Base-by-base conservation (phyloP, 2,329 filamentous ascomycete genomes). In the Clarireedia monteithiana region DNA sequence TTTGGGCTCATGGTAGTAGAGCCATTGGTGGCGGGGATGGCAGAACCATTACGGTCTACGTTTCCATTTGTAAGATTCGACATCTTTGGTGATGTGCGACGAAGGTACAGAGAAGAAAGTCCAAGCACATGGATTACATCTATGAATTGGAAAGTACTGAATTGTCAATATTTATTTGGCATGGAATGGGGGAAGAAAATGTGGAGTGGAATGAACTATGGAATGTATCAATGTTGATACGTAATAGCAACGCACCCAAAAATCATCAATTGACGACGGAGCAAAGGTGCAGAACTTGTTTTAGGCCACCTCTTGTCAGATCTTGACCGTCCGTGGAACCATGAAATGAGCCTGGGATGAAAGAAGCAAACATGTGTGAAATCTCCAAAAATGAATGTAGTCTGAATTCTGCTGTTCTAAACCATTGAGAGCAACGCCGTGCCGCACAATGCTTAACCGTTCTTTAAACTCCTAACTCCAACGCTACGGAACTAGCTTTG, bases 121-220 rank as follows among this genome's bases (percentile, higher is more conserved):
- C 20, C 15, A 44, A 24, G 9, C 39, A 12, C 12, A 42, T 24
- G 20, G 36, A 17, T n/a, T 39, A 14, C 10, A 44, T 50, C 30
- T 49, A 55, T 42, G n/a, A 26, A 34, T 38, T 9, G 6, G 2
- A 10, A 24, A 26, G 30, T 2, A n/a, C 40, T 14, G n/a, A n/a
- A 2, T 17, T 40, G 26, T 55, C 36, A 55, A 50, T 55, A 42
- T 50, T 55, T 26, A n/a, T 49, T 42, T 50, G 7, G 12, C 2
- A 34, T 49, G 34, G 45, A 49, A 55, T 50, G 45, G 12, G 5
- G 23, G 24, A 17, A 24, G 17, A 55, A 55, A 50, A 55, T 50
- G 52, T 42, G 36, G 52, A 42, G 36, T 50, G 52, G 45, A 49
- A 55, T 49, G 52, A 44, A 40, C 36, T 40, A 40, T 23, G 51